Conservation (phyloP, 768 basidiomycete species). For the Boletus huronensis region DNA sequence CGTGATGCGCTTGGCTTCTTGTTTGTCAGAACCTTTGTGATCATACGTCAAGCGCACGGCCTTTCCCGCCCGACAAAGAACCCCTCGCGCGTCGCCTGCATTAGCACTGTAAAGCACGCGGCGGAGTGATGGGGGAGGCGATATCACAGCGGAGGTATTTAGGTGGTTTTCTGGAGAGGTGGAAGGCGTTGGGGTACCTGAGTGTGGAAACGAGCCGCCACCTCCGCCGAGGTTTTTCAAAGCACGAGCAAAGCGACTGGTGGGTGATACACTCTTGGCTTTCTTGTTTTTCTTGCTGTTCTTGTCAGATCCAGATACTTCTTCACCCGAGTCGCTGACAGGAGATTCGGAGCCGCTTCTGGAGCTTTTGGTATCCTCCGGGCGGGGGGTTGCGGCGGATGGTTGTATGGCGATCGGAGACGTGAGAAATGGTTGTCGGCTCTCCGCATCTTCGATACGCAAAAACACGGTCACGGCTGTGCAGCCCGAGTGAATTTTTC, state of each 20-base stretch:
- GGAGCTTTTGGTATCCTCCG: constrained; percentile 28
- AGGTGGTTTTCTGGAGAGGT: constrained; percentile 31
- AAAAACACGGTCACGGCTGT: constrained; percentile 96
- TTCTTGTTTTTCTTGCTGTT: constrained; percentile 42
- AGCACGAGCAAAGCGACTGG: constrained; percentile 53
- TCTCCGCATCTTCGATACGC: constrained; percentile 80
- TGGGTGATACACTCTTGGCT: constrained; percentile 37
- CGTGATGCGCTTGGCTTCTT: constrained; percentile 95
- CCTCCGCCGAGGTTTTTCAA: constrained; percentile 47
- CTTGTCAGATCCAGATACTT: constrained; percentile 30
- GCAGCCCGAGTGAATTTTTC: constrained; percentile 94
- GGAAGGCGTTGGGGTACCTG: constrained; percentile 2
- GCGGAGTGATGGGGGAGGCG: constrained; percentile 49
- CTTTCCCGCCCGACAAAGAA: constrained; percentile 85
- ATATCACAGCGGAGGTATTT: constrained; percentile 29
- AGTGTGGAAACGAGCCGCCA: constrained; percentile 19
- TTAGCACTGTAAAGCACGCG: constrained; percentile 94
- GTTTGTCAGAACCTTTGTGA: constrained; percentile 95
- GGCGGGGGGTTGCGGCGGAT: constrained; percentile 32
- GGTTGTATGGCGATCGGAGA: constrained; percentile 25
- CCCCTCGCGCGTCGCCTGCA: constrained; percentile 93
- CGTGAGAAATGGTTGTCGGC: constrained; percentile 64
- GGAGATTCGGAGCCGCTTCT: constrained; percentile 40
- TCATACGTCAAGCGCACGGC: constrained; percentile 96
- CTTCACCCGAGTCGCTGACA: constrained; percentile 44